These are phyloP conservation scores for Irpex sp. DNA, from an alignment of 1,284 basidiomycete genomes.

Conservation along the genomic window DNA sequence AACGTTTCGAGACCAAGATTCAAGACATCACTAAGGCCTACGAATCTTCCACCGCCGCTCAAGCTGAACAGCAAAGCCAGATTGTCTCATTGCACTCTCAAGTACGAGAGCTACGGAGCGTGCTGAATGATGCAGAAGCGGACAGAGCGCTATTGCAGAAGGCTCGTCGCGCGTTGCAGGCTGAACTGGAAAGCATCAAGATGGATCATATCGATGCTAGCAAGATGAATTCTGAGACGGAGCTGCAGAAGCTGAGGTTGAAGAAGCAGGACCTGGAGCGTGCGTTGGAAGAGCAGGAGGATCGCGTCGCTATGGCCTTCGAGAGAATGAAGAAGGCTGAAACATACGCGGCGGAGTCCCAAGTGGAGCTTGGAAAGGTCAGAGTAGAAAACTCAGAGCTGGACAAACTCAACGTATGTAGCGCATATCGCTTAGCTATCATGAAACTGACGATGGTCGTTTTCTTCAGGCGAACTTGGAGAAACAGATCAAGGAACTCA, in stretches of 20 bases:
- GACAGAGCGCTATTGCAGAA: slow-evolving; percentile 78
- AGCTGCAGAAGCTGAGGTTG: slow-evolving; percentile 69
- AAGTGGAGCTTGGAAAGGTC: slow-evolving; percentile 70
- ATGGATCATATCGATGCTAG: slow-evolving; percentile 68
- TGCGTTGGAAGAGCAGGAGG: slow-evolving; percentile 75
- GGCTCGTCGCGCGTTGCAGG: slow-evolving; percentile 76
- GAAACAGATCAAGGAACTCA: slow-evolving; percentile 80
- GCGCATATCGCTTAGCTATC: slow-evolving; percentile 21
- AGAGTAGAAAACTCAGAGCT: slow-evolving; percentile 76
- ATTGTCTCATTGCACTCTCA: slow-evolving; percentile 82
- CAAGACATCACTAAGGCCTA: slow-evolving; percentile 73
- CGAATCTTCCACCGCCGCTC: slow-evolving; percentile 68
- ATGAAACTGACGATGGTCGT: slow-evolving; percentile 2
- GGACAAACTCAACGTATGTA: slow-evolving; percentile 66
- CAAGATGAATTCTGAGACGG: slow-evolving; percentile 69
- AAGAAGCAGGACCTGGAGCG: slow-evolving; percentile 80
- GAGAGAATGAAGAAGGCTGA: slow-evolving; percentile 83
- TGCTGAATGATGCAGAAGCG: slow-evolving; percentile 81
- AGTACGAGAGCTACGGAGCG: slow-evolving; percentile 76
- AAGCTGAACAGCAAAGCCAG: slow-evolving; percentile 79
- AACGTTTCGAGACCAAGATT: slow-evolving; percentile 81
- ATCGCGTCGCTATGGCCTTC: slow-evolving; percentile 67
- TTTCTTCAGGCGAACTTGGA: slow-evolving; percentile 67
- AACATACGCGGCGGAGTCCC: slow-evolving; percentile 67
- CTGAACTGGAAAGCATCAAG: slow-evolving; percentile 77